Conservation (phyloP, 257 asterid genomes). For the Solanum ossicruentum region DNA sequence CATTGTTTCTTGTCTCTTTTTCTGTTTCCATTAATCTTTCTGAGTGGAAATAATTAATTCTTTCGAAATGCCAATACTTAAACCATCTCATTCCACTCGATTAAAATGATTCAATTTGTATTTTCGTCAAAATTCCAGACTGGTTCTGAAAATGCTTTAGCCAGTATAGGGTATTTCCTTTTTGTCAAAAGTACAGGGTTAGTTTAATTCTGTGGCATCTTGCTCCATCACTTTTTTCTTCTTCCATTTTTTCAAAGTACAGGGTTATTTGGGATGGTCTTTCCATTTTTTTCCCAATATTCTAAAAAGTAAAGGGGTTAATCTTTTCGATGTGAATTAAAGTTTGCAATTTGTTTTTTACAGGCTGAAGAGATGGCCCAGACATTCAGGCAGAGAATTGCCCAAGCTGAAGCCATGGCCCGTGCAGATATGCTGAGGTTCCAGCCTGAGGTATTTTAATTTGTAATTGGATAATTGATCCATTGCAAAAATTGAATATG, state of each 20-base stretch:
- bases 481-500: neutral
- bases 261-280: neutral
- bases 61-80: neutral
- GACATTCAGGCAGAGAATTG: slow-evolving; percentile 98
- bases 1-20: neutral
- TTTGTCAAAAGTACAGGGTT: neutral
- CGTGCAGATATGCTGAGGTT: slow-evolving; percentile 96
- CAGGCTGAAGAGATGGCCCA: slow-evolving; percentile 99
- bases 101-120: neutral
- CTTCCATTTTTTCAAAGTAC: neutral
- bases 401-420: slow-evolving; percentile 99
- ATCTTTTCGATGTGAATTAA: neutral
- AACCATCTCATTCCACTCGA: neutral
- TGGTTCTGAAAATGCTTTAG: neutral
- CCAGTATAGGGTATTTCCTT: neutral
- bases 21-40: neutral
- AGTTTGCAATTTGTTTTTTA: neutral
- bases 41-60: neutral
- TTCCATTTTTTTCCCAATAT: neutral
- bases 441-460: slow-evolving; percentile 74
- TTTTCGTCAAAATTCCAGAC: neutral
- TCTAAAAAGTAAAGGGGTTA: neutral
- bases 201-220: neutral
- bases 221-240: neutral
- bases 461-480: neutral